These are phyloP conservation scores for Penstemon davidsonii DNA, from an alignment of 257 asterid genomes.

Conservation along the genomic window DNA sequence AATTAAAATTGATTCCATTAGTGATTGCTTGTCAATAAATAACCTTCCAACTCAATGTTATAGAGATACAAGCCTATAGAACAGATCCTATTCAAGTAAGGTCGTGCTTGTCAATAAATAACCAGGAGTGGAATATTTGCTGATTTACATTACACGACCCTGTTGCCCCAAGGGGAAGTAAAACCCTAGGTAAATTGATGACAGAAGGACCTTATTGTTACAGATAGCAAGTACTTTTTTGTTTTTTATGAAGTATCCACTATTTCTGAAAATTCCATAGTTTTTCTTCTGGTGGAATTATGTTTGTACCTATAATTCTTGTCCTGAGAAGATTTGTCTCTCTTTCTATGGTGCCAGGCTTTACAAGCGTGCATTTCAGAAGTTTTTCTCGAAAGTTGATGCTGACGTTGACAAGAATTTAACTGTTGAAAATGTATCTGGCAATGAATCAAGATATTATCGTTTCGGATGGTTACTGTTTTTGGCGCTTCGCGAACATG, in stretches of 20 bases:
- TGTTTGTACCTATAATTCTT: conserved; percentile 7
- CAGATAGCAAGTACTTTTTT: not conserved
- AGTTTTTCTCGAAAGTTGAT: conserved; percentile 57
- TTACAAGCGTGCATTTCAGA: conserved; percentile 72
- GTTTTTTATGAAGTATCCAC: conserved; percentile 5
- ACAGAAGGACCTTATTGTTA: not conserved
- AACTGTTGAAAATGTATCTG: conserved; percentile 33
- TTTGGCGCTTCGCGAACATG: conserved; percentile 78
- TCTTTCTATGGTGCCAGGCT: conserved; percentile 51
- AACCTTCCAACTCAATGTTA: no score
- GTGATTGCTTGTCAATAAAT: not conserved
- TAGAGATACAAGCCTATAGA: no score
- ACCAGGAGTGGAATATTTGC: not conserved
- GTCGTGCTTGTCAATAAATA: conserved; percentile 1
- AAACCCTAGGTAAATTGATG: no score
- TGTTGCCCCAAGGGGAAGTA: no score
- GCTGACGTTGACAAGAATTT: conserved; percentile 46
- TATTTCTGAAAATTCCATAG: no score
- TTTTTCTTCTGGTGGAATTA: conserved; percentile 5
- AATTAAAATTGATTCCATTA: not conserved
- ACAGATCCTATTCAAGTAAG: no score
- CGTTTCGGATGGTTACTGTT: conserved; percentile 97
- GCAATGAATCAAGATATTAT: conserved; percentile 51
- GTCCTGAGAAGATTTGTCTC: conserved; percentile 9
- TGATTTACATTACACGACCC: not conserved